Evolutionary conservation across 106 monocot species (phyloP).

Genomic region (Dioscorea dumetorum): DNA sequence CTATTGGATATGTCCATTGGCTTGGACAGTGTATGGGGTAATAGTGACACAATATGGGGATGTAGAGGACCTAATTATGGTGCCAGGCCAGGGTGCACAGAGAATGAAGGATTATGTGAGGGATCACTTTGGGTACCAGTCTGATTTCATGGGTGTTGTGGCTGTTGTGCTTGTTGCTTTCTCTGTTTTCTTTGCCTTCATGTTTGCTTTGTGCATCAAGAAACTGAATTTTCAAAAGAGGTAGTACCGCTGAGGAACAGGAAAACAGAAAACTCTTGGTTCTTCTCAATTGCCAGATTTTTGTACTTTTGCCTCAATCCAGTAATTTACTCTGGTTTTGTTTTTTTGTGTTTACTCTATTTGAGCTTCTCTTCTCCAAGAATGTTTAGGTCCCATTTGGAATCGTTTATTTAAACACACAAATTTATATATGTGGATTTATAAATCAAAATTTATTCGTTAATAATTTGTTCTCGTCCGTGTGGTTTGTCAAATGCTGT

Average conservation of each 20-base stretch:
- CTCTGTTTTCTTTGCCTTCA: slow-evolving; percentile 69
- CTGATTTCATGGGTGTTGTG: slow-evolving; percentile 63
- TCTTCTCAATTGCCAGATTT: no score
- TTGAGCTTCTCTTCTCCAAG: no score
- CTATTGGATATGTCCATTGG: slow-evolving; percentile 91
- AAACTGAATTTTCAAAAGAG: slow-evolving; percentile 83
- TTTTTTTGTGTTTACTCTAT: no score
- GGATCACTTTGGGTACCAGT: slow-evolving; percentile 49
- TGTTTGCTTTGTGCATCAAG: slow-evolving; percentile 71
- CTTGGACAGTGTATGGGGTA: slow-evolving; percentile 89
- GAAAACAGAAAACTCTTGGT: no score
- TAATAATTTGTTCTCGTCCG: no score
- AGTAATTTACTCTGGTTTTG: no score
- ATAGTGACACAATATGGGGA: slow-evolving; percentile 78
- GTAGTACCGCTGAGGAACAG: slow-evolving; percentile 6
- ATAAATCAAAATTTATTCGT: no score
- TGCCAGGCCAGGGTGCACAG: slow-evolving; percentile 32
- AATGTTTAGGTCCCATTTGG: no score
- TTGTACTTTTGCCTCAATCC: no score
- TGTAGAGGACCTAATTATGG: slow-evolving; percentile 30
- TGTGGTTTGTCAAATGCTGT: no score
- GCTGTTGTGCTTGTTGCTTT: slow-evolving; percentile 59
- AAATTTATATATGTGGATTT: no score
- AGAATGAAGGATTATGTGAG: slow-evolving; percentile 45
- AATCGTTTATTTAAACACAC: no score